These are phyloP conservation scores for Candida arabinofermentans DNA, from an alignment of 805 yeast genomes.

Conservation along the genomic window DNA sequence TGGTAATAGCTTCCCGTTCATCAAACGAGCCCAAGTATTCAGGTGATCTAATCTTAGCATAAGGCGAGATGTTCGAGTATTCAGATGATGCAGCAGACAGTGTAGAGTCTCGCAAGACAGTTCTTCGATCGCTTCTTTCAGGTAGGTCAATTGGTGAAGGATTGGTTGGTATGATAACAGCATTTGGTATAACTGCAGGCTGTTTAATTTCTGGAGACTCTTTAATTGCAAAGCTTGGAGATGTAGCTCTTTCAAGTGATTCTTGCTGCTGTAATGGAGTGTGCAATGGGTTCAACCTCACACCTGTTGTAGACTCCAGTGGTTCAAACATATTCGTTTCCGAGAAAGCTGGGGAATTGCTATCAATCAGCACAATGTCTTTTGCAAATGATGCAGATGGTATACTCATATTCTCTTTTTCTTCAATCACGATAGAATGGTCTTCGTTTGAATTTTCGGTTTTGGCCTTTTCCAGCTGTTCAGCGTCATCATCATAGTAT, in stretches of 20 bases:
- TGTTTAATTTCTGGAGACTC: background rate
- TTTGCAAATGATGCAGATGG: background rate
- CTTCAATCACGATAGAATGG: background rate
- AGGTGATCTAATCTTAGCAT: constrained; percentile 7
- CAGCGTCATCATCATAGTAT: background rate
- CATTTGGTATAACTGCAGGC: constrained; percentile 5
- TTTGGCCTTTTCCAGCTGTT: background rate
- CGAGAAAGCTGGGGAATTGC: background rate
- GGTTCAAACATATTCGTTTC: background rate
- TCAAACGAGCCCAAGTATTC: background rate
- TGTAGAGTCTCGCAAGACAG: constrained; percentile 9
- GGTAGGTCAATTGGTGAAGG: constrained; percentile 18
- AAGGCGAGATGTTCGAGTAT: constrained; percentile 8
- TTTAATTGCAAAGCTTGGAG: background rate
- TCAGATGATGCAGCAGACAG: constrained; percentile 12
- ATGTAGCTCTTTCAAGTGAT: constrained; percentile 10
- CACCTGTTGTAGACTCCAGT: background rate
- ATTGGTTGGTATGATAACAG: constrained; percentile 2
- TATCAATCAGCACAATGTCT: background rate
- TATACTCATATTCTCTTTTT: background rate
- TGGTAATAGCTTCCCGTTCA: background rate
- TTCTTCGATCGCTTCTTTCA: constrained; percentile 24
- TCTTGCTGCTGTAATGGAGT: constrained; percentile 22
- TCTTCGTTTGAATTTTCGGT: too few species aligned
- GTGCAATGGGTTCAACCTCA: constrained; percentile 20